Base-by-base conservation (phyloP, 352 stramenopile genomes). In the Globisporangium sylvaticum region DNA sequence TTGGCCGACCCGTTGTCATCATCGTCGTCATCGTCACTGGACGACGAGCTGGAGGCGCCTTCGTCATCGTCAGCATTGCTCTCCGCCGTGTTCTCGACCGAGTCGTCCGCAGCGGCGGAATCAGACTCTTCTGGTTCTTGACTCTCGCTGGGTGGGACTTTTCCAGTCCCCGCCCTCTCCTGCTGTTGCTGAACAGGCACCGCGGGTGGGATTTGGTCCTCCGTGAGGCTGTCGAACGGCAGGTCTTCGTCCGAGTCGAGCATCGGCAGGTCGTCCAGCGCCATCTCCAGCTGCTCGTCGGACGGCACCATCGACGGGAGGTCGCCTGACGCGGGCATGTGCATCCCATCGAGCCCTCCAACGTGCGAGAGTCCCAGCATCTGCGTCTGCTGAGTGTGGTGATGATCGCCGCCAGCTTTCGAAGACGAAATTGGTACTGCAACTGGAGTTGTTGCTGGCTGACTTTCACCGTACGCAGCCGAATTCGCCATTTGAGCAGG, bases 271-370 rank as follows among this genome's bases (percentile, higher is more conserved):
- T 92, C 84, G 53, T 90, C 84, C 8, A 92, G 74, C 42, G 71
- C 84, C 64, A 84, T 80, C 53, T 92, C 84, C 25, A 92, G 71
- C 61, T 92, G 84, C 64, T 92, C 84, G 37, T 92, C 79, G 3
- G 84, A 90, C 7, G 79, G 72, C n/a, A 90, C 77, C 58, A 76
- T 74, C 0, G 27, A 57, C 58, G 71, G 37, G 9, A 83, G 72
- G 50, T 75, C 59, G 29, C 72, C 74, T 1, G 62, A 61, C 9
- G 24, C 27, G 25, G 62, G 18, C 7, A 59, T 25, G 22, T 65
- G 64, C 54, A 69, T 58, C n/a, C 25, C 20, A 12, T 31, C 31
- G 31, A 48, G 29, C 10, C 27, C 55, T 24, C 55, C 32, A 3
- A 61, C 55, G 4, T 34, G 22, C 1, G n/a, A 10, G n/a, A 60